A percentile compares a stretch with the other conserved stretches of the same genome.
Conservation (phyloP, 2,329 filamentous ascomycete species). For the Talaromyces atroroseus region DNA sequence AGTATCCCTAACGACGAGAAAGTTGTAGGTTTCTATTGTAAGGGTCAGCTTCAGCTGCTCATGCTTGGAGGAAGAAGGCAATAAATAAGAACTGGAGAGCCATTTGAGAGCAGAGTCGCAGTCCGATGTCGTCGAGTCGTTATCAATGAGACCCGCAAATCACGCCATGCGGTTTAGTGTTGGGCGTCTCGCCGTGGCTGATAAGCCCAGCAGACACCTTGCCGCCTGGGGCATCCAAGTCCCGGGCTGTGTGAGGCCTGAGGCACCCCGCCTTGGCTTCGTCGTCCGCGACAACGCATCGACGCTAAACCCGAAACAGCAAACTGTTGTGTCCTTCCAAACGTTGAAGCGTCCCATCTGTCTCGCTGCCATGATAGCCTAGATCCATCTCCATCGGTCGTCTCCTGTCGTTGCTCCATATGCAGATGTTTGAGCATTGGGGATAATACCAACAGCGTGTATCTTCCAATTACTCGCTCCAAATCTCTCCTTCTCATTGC, state of each 20-base stretch:
- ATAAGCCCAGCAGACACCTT: not conserved
- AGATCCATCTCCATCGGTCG: not conserved
- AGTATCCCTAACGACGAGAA: not conserved
- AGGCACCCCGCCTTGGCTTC: slow-evolving; percentile 2
- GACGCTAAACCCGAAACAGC: slow-evolving; percentile 35
- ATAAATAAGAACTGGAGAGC: too few relatives aligned
- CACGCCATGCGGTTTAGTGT: not conserved
- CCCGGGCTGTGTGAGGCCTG: not conserved
- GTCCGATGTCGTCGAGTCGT: not conserved
- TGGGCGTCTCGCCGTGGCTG: not conserved
- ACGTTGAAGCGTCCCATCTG: not conserved
- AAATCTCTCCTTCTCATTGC: not conserved
- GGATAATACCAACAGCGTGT: not conserved
- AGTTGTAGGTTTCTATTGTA: not conserved
- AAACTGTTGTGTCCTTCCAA: slow-evolving; percentile 31
- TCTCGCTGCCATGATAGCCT: not conserved
- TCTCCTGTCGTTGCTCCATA: not conserved
- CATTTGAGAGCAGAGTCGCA: too few relatives aligned
- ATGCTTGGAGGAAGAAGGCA: not conserved
- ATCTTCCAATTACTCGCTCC: not conserved
- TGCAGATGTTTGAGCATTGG: not conserved
- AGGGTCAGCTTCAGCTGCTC: not conserved
- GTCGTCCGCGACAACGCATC: slow-evolving; percentile 38
- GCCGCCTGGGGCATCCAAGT: too few relatives aligned
- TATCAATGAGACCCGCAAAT: not conserved